phyloP scores from a whole-genome alignment of 805 yeast genomes.

The Ogataea salicorniae region DNA sequence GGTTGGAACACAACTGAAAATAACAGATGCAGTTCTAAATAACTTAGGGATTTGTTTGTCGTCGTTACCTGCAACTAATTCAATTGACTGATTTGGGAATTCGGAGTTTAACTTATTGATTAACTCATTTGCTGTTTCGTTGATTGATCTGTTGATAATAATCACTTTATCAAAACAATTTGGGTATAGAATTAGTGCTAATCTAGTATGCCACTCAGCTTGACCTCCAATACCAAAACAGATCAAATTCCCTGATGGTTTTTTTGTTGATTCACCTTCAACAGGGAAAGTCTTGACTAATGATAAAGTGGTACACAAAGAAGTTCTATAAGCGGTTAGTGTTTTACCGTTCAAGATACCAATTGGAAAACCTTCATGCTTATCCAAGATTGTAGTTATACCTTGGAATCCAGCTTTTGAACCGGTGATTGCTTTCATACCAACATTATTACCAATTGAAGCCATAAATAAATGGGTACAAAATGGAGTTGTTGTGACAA shows the following conservation, averaged over 20 bases:
- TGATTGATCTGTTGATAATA: conserved; percentile 38
- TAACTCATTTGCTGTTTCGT: conserved; percentile 33
- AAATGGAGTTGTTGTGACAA: conserved; percentile 37
- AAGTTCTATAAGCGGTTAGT: conserved; percentile 64
- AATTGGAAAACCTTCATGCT: conserved; percentile 41
- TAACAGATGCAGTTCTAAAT: conserved; percentile 38
- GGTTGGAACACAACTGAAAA: conserved; percentile 60
- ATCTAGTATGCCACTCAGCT: conserved; percentile 57
- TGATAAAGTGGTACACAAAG: conserved; percentile 49
- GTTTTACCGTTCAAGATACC: conserved; percentile 56
- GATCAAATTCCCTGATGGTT: conserved; percentile 25
- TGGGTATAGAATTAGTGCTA: conserved; percentile 38
- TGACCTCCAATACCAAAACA: conserved; percentile 63
- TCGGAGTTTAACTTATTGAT: conserved; percentile 27
- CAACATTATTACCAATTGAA: conserved; percentile 49
- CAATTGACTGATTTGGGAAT: conserved; percentile 26
- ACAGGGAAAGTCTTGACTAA: conserved; percentile 33
- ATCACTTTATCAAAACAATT: conserved; percentile 35
- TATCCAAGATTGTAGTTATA: conserved; percentile 45
- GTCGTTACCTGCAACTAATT: conserved; percentile 16
- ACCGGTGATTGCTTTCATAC: conserved; percentile 56
- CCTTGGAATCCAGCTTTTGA: conserved; percentile 59
- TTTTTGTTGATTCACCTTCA: conserved; percentile 8
- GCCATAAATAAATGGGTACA: conserved; percentile 60
- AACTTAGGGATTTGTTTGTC: conserved; percentile 16